Conservation (phyloP, 306 rosid genomes). For the Trifolium dubium region DNA sequence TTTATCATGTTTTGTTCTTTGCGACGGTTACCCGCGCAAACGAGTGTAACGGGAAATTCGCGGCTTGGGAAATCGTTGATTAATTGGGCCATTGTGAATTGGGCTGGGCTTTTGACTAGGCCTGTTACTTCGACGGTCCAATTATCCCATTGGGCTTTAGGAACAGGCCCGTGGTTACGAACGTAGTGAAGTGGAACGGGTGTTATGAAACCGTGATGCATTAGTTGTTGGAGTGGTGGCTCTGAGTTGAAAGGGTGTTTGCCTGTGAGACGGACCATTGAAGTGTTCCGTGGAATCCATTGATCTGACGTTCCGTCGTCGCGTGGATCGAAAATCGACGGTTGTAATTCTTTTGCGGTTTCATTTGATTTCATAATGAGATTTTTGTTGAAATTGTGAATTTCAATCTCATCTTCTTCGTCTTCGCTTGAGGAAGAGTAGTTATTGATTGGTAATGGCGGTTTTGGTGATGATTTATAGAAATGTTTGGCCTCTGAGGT, state of each 20-base stretch:
- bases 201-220: conserved; percentile 79
- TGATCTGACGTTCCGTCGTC: conserved; percentile 74
- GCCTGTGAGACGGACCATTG: conserved; percentile 75
- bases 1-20: conserved; percentile 88
- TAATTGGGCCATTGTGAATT: conserved; percentile 71
- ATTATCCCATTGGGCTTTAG: background rate
- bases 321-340: conserved; percentile 58
- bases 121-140: conserved; percentile 59
- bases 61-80: conserved; percentile 53
- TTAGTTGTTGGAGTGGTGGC: conserved; percentile 61
- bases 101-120: conserved; percentile 56
- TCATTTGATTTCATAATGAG: background rate
- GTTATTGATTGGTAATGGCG: background rate
- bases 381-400: background rate
- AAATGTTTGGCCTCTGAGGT: background rate
- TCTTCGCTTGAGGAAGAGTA: background rate
- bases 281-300: conserved; percentile 72
- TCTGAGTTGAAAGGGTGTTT: conserved; percentile 61
- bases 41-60: conserved; percentile 65
- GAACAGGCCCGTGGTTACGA: conserved; percentile 56
- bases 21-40: conserved; percentile 79
- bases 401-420: background rate
- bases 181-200: conserved; percentile 83
- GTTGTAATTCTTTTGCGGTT: conserved; percentile 48
- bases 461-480: background rate